These are phyloP conservation scores for Debaryomyces maramus DNA, from an alignment of 805 yeast genomes.

Conservation along the genomic window DNA sequence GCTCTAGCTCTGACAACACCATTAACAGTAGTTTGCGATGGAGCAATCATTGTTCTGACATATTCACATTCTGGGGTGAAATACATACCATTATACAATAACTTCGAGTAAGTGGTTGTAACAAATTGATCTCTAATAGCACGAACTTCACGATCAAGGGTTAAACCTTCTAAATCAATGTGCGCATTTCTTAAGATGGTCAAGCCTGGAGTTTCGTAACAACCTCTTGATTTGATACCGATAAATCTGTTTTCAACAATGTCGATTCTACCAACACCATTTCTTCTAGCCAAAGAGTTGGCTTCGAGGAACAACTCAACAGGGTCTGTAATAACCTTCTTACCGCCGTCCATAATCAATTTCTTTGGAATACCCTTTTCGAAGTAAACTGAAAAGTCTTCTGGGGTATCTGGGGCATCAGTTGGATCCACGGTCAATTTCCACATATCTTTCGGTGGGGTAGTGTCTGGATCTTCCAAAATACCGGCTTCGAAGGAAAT, in stretches of 20 bases:
- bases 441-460: constrained; percentile 99
- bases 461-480: constrained; percentile 96
- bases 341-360: constrained; percentile 64
- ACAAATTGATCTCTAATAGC: constrained; percentile 95
- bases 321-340: constrained; percentile 71
- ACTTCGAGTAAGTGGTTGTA: constrained; percentile 85
- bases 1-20: constrained; percentile 93
- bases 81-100: constrained; percentile 95
- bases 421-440: constrained; percentile 93
- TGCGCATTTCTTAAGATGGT: constrained; percentile 92
- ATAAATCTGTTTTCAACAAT: constrained; percentile 98
- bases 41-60: constrained; percentile 88
- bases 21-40: constrained; percentile 93
- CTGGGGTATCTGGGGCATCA: constrained; percentile 94
- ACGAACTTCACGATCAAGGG: constrained; percentile 96
- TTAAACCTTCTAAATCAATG: constrained; percentile 94
- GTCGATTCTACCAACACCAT: constrained; percentile 99
- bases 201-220: constrained; percentile 99
- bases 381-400: constrained; percentile 79
- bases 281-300: constrained; percentile 94
- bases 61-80: constrained; percentile 98
- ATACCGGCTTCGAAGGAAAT: constrained; percentile 99
- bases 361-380: constrained; percentile 86
- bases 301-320: constrained; percentile 91
- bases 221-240: constrained; percentile 98